These are phyloP conservation scores for Suillus plorans DNA, from an alignment of 768 basidiomycete genomes.

Conservation along the genomic window DNA sequence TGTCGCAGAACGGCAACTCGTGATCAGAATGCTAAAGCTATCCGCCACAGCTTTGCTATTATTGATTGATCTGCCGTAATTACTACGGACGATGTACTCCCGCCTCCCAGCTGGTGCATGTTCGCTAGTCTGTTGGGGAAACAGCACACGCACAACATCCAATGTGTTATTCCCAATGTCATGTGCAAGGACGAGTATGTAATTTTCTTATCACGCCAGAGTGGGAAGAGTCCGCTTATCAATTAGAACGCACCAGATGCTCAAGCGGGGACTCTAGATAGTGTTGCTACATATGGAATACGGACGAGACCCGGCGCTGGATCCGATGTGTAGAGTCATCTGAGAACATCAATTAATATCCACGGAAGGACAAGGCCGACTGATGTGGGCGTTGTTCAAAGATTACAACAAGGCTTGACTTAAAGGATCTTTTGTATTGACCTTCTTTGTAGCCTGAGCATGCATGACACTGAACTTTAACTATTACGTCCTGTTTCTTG, in stretches of 20 bases:
- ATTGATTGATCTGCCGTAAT: neutral
- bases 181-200: neutral
- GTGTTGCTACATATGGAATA: neutral
- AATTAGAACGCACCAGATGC: neutral
- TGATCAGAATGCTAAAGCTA: neutral
- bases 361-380: neutral
- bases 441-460: neutral
- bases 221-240: neutral
- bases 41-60: neutral
- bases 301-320: neutral
- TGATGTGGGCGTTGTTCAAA: neutral
- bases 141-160: neutral
- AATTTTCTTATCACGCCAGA: neutral
- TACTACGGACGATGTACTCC: neutral
- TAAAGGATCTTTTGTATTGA: neutral
- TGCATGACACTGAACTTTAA: neutral
- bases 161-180: neutral
- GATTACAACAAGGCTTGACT: neutral
- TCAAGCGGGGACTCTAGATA: neutral
- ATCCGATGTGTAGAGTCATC: neutral
- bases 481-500: neutral
- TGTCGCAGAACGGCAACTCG: too few species aligned
- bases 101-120: neutral
- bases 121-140: neutral
- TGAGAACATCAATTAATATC: neutral